Conservation (phyloP, 176 grass and related monocot species). For the Raddia distichophylla region DNA sequence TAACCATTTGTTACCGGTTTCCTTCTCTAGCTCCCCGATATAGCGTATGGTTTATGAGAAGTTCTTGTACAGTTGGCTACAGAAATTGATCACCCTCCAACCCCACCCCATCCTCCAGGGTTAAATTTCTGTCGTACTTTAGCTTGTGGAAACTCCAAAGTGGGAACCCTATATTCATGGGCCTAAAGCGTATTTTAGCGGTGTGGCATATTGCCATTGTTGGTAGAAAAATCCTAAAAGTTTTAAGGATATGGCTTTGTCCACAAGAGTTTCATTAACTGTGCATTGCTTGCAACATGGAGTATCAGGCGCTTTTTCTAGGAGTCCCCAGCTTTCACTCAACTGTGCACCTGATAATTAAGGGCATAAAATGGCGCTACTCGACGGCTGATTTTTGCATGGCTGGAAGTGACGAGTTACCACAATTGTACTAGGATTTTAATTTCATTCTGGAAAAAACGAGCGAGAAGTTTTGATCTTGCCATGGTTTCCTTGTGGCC, state of each 20-base stretch:
- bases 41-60: slow-evolving; percentile 34
- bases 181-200: slow-evolving; percentile 31
- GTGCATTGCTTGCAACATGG: neutral
- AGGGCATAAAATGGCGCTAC: neutral
- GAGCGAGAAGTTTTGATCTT: neutral
- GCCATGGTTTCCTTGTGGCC: neutral
- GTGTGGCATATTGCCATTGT: neutral
- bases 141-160: slow-evolving; percentile 42
- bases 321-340: neutral
- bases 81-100: slow-evolving; percentile 40
- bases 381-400: neutral
- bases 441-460: neutral
- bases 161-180: slow-evolving; percentile 23
- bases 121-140: slow-evolving; percentile 27
- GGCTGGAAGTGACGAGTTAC: neutral
- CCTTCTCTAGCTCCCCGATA: slow-evolving; percentile 32
- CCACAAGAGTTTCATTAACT: neutral
- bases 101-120: too few species aligned
- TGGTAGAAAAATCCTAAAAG: slow-evolving; percentile 34
- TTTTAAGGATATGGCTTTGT: slow-evolving; percentile 9
- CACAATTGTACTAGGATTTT: neutral
- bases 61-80: slow-evolving; percentile 52
- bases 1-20: slow-evolving; percentile 50
- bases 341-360: neutral
- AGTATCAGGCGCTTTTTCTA: neutral